phyloP scores from a whole-genome alignment of 2,329 filamentous ascomycete species.

The Alternaria consortialis region DNA sequence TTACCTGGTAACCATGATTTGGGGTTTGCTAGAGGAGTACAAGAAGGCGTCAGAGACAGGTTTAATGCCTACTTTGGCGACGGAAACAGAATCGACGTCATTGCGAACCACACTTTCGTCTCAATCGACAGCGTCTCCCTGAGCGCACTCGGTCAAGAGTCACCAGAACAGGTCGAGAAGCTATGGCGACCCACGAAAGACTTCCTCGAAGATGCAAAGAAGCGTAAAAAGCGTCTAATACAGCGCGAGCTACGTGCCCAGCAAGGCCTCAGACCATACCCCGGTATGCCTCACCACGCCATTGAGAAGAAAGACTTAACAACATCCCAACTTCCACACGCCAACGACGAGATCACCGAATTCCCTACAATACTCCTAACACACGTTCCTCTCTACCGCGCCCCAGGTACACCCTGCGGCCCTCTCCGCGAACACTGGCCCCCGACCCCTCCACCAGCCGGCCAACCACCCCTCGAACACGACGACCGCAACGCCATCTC shows the following conservation, averaged over 20 bases:
- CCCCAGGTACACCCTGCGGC: conserved; percentile 85
- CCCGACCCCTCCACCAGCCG: conserved; percentile 69
- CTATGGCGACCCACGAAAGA: conserved; percentile 80
- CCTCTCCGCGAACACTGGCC: conserved; percentile 85
- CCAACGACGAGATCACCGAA: conserved; percentile 61
- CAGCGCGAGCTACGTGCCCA: conserved; percentile 73
- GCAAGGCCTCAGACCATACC: conserved; percentile 66
- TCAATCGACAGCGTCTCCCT: conserved; percentile 89
- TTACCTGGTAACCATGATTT: conserved; percentile 95
- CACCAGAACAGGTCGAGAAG: conserved; percentile 61
- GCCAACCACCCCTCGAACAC: conserved; percentile 63
- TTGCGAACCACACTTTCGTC: conserved; percentile 95
- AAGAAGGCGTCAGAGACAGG: conserved; percentile 78
- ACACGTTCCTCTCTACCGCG: conserved; percentile 88
- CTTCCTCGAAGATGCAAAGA: conserved; percentile 75
- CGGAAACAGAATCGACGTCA: conserved; percentile 86
- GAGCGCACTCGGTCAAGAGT: conserved; percentile 71
- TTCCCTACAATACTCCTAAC: conserved; percentile 89
- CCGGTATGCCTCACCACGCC: conserved; percentile 66
- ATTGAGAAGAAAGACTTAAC: conserved; percentile 62
- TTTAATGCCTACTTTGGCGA: conserved; percentile 92
- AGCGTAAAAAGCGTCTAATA: conserved; percentile 72
- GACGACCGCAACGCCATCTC: conserved; percentile 82
- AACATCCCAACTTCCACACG: conserved; percentile 42
- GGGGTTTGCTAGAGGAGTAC: conserved; percentile 87